A percentile compares a stretch with the other conserved stretches of the same genome.
phyloP scores from a whole-genome alignment of 257 asterid species.

The Penstemon davidsonii region DNA sequence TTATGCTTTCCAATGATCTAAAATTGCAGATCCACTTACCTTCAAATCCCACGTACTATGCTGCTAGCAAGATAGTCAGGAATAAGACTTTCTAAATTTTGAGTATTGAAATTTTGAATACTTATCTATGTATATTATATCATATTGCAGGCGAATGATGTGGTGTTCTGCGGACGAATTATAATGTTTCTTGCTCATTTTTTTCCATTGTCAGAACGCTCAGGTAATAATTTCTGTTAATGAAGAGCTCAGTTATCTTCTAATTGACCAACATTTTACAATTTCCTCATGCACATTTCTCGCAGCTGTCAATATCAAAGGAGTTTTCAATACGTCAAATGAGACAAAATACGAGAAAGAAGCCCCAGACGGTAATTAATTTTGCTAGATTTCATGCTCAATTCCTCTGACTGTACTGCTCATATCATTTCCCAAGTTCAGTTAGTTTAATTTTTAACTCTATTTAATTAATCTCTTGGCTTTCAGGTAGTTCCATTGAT shows the following conservation, averaged over 20 bases:
- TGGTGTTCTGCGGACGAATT: constrained; percentile 95
- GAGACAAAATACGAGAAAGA: constrained; percentile 96
- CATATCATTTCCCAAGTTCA: constrained; percentile 19
- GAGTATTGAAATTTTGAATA: background rate
- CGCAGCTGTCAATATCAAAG: constrained; percentile 96
- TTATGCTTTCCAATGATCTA: background rate
- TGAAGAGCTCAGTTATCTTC: background rate
- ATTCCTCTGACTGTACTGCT: constrained; percentile 15
- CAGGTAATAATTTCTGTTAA: constrained; percentile 52
- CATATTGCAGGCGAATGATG: constrained; percentile 89
- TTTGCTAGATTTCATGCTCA: constrained; percentile 20
- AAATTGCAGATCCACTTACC: too few species aligned
- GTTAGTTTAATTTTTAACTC: constrained; percentile 9
- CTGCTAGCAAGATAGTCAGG: background rate
- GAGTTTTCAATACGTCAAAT: constrained; percentile 94
- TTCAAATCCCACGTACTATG: too few species aligned
- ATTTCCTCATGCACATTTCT: constrained; percentile 31
- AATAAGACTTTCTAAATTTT: background rate
- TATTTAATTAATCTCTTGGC: constrained; percentile 29
- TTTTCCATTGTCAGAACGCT: constrained; percentile 96
- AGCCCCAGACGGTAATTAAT: constrained; percentile 74
- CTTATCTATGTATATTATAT: constrained; percentile 24
- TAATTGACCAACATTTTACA: constrained; percentile 26
- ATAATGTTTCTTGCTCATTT: constrained; percentile 99
- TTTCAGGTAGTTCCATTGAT: constrained; percentile 87